A percentile compares a stretch with the other conserved stretches of the same genome.
Conservation (phyloP, 2,329 filamentous ascomycete genomes). For the Paraphoma sp. region DNA sequence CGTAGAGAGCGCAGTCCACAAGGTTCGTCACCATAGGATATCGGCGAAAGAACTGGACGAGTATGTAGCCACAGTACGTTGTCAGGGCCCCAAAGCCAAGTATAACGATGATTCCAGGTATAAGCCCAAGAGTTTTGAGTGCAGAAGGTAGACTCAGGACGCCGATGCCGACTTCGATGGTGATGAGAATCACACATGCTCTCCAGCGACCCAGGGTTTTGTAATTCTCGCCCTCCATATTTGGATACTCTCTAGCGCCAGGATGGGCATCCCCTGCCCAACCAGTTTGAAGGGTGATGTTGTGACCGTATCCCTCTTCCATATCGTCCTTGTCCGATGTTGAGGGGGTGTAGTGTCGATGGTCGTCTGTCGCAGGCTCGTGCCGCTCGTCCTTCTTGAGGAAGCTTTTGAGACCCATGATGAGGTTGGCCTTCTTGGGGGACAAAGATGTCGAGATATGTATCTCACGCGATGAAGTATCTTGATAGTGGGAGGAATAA, state of each 20-base stretch:
- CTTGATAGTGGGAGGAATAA: not conserved
- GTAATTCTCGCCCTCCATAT: constrained; percentile 28
- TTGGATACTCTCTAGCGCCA: constrained; percentile 30
- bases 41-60: constrained; percentile 32
- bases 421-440: not conserved
- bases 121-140: constrained; percentile 35
- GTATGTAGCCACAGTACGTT: constrained; percentile 36
- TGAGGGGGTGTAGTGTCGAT: constrained; percentile 18
- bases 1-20: constrained; percentile 36
- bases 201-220: constrained; percentile 35
- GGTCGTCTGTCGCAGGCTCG: constrained; percentile 13
- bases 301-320: constrained; percentile 31
- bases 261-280: constrained; percentile 32
- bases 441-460: constrained; percentile 5
- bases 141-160: constrained; percentile 36
- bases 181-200: constrained; percentile 38
- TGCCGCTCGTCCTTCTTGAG: constrained; percentile 29
- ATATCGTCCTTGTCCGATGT: constrained; percentile 24
- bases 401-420: constrained; percentile 34
- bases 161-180: constrained; percentile 40
- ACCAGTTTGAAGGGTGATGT: constrained; percentile 30
- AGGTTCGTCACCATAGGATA: constrained; percentile 39
- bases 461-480: constrained; percentile 15
- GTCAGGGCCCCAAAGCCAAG: constrained; percentile 33
- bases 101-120: constrained; percentile 40